Base-by-base conservation (phyloP, 1,284 basidiomycete genomes). In the Cutaneotrichosporon cavernicola region DNA sequence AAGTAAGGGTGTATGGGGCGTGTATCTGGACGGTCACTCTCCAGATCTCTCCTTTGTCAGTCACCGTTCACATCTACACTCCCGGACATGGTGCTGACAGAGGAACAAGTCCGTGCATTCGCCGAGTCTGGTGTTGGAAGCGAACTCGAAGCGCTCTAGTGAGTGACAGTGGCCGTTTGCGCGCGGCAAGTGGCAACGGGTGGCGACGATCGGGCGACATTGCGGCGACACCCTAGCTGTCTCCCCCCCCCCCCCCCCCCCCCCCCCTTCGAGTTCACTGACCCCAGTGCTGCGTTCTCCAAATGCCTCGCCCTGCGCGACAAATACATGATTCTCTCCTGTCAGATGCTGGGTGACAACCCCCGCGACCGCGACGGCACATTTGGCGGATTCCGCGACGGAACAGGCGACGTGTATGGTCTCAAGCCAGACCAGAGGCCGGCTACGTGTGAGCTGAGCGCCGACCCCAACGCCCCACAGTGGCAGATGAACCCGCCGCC, bases 401-500 rank as follows among this genome's bases (percentile, higher is more conserved):
- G 71, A 13, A 76, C 83, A 57, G 86, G 86, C 4, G 89, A 87
- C 63, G 89, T 91, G 0, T 84, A 84, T 32, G 87, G 89, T 18
- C 82, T 89, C 16, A 85, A 85, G 38, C 86, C 89, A 1, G 86
- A 90, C 70, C 83, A 82, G 16, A 82, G 86, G 58, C 75, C 80
- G 30, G 67, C 72, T 13, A 52, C 30, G 3, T 72, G 71, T 78
- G 63, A 79, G 61, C 56, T 63, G 13, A 50, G 67, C 21, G n/a
- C 58, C n/a, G 51, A 63, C 53, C 55, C 52, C 49, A 38, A 21
- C 4, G 31, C 34, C 13, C 21, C 38, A 30, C 47, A 49, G 7
- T 97, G 95, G 95, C 86, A 86, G 62, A 90, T 97, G 69, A 95
- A 95, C 71, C 94, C 95, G 0, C 85, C 84, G 5, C 93, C 94